phyloP scores from a whole-genome alignment of 2,329 filamentous ascomycete species.

The Celoporthe dispersa region DNA sequence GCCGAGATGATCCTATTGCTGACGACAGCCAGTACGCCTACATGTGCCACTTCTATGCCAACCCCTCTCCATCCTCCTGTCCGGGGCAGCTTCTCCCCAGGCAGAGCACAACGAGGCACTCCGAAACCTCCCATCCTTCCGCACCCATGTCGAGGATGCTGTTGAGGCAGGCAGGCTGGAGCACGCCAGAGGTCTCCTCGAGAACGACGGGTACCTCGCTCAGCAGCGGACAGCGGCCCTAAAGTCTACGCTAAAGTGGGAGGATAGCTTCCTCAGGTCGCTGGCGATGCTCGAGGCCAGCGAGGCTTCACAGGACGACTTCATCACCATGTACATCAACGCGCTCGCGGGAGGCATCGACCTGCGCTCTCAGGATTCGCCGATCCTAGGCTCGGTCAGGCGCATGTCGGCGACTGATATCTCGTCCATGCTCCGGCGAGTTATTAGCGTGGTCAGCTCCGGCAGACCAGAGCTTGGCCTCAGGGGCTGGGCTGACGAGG shows the following conservation, averaged over 20 bases:
- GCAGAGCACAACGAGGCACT: conserved; percentile 68
- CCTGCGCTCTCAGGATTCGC: conserved; percentile 53
- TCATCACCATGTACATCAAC: conserved; percentile 63
- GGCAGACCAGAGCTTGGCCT: conserved; percentile 46
- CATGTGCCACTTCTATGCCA: conserved; percentile 86
- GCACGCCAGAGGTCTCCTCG: conserved; percentile 58
- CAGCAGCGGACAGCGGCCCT: conserved; percentile 28
- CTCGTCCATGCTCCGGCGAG: conserved; percentile 45
- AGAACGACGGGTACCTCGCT: conserved; percentile 59
- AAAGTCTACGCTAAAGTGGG: conserved; percentile 36
- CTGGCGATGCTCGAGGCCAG: conserved; percentile 51
- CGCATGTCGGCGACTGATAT: conserved; percentile 61
- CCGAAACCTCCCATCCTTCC: conserved; percentile 72
- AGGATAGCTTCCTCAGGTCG: conserved; percentile 50
- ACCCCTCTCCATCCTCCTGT: conserved; percentile 71
- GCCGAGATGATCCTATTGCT: conserved; percentile 26
- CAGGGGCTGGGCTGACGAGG: conserved; percentile 39
- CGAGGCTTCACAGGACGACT: conserved; percentile 44
- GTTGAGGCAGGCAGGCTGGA: conserved; percentile 48
- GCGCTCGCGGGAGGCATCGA: conserved; percentile 61
- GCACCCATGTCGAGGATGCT: conserved; percentile 52
- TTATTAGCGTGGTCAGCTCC: conserved; percentile 44
- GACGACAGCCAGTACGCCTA: conserved; percentile 68
- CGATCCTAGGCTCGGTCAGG: conserved; percentile 61
- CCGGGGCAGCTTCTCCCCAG: conserved; percentile 48